Conservation (phyloP, 306 rosid genomes). For the Gynostemma pentaphyllum region DNA sequence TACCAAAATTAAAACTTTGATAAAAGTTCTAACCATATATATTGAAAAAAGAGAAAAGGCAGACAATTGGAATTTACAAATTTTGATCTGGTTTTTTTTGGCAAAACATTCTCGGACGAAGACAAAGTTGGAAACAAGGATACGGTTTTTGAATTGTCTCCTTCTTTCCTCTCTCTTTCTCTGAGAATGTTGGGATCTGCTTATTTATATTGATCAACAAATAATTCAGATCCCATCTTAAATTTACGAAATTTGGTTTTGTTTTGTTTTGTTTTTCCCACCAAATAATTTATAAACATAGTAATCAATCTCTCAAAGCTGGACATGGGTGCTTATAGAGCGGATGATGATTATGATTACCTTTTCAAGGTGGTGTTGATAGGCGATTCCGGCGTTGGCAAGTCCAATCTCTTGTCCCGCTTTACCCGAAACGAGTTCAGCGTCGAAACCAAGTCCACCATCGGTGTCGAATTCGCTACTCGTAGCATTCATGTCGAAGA, state of each 20-base stretch:
- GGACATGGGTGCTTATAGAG: constrained; percentile 66
- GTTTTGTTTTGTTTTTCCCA: constrained; percentile 1
- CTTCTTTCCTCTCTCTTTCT: neutral
- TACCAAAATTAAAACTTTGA: neutral
- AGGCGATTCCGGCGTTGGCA: constrained; percentile 87
- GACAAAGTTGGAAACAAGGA: neutral
- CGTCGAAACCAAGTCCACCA: constrained; percentile 71
- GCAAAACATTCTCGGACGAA: neutral
- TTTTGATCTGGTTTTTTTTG: neutral
- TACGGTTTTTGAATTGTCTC: constrained; percentile 5
- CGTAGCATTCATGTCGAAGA: constrained; percentile 75
- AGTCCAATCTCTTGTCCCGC: constrained; percentile 69
- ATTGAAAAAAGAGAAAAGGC: neutral
- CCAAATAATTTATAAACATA: no score
- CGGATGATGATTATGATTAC: constrained; percentile 72
- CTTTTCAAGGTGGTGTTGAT: constrained; percentile 74
- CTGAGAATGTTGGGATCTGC: constrained; percentile 7
- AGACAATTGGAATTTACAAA: neutral
- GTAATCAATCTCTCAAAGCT: neutral
- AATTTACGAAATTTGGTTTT: neutral
- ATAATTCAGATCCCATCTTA: neutral
- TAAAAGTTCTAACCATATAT: neutral
- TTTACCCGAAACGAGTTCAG: constrained; percentile 72
- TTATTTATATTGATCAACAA: neutral
- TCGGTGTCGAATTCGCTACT: constrained; percentile 79